Evolutionary conservation across 2,329 filamentous ascomycete genomes (phyloP).

Genomic region (Bipolaris oryzae): DNA sequence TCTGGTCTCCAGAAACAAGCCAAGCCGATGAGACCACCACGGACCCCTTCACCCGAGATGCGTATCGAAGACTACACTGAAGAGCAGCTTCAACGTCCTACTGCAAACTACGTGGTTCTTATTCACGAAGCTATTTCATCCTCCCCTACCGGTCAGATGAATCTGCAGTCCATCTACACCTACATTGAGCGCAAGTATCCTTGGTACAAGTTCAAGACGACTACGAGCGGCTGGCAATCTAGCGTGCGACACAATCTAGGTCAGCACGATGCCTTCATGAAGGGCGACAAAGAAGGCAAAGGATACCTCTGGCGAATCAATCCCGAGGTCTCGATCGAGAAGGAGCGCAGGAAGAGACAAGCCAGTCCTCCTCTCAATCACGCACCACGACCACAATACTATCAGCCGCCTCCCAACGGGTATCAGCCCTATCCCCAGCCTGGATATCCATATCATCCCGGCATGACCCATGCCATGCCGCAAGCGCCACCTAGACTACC

Average conservation of each 20-base stretch:
- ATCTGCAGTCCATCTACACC: conserved; percentile 69
- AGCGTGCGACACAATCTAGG: conserved; percentile 70
- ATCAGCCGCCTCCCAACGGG: conserved; percentile 36
- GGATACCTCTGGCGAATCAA: conserved; percentile 69
- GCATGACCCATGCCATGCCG: conserved; percentile 40
- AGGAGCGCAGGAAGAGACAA: conserved; percentile 60
- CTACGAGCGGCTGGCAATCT: conserved; percentile 69
- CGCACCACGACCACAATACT: conserved; percentile 39
- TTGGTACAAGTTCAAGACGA: conserved; percentile 65
- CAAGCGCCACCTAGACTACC: conserved; percentile 38
- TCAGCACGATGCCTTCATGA: conserved; percentile 64
- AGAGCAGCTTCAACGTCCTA: conserved; percentile 74
- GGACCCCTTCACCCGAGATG: conserved; percentile 67
- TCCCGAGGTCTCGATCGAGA: conserved; percentile 64
- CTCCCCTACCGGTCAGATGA: conserved; percentile 62
- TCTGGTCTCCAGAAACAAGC: conserved; percentile 53
- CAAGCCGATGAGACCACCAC: conserved; percentile 56
- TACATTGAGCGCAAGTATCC: conserved; percentile 68
- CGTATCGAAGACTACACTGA: conserved; percentile 70
- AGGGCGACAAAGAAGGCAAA: conserved; percentile 66
- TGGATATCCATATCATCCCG: conserved; percentile 37
- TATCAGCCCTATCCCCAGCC: conserved; percentile 38
- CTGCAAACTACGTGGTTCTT: conserved; percentile 67
- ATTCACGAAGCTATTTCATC: conserved; percentile 67
- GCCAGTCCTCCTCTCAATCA: conserved; percentile 51